phyloP scores from a whole-genome alignment of 306 rosid genomes.

The Sesbania bispinosa region DNA sequence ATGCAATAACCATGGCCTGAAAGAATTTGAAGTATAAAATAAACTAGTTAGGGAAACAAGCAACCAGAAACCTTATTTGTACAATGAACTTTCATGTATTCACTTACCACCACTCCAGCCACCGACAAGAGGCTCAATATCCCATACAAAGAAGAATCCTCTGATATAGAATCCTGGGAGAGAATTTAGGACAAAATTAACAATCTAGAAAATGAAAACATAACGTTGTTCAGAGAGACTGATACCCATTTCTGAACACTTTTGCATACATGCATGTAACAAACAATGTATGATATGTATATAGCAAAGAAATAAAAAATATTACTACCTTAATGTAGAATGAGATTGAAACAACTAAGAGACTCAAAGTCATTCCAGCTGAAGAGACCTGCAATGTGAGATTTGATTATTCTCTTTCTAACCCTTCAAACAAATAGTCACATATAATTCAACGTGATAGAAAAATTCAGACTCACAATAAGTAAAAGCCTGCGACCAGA shows the following conservation, averaged over 20 bases:
- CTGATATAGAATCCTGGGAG: constrained; percentile 45
- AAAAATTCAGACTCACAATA: constrained; percentile 56
- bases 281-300: not conserved
- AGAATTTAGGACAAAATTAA: constrained; percentile 16
- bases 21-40: constrained; percentile 25
- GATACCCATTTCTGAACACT: not conserved
- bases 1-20: constrained; percentile 78
- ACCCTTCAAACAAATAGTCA: constrained; percentile 15
- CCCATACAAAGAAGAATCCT: constrained; percentile 45
- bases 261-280: not conserved
- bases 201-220: not conserved
- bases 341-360: constrained; percentile 62
- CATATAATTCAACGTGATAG: constrained; percentile 6
- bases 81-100: not conserved
- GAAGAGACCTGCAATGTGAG: constrained; percentile 71
- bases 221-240: not conserved
- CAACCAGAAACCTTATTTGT: not conserved
- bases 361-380: constrained; percentile 71
- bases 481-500: constrained; percentile 91
- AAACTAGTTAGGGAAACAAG: constrained; percentile 10
- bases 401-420: constrained; percentile 2
- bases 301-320: not conserved
- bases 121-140: constrained; percentile 53
- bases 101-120: constrained; percentile 90
- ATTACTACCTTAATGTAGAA: constrained; percentile 71